phyloP scores from a whole-genome alignment of 768 basidiomycete genomes.

The Panellus pusillus region DNA sequence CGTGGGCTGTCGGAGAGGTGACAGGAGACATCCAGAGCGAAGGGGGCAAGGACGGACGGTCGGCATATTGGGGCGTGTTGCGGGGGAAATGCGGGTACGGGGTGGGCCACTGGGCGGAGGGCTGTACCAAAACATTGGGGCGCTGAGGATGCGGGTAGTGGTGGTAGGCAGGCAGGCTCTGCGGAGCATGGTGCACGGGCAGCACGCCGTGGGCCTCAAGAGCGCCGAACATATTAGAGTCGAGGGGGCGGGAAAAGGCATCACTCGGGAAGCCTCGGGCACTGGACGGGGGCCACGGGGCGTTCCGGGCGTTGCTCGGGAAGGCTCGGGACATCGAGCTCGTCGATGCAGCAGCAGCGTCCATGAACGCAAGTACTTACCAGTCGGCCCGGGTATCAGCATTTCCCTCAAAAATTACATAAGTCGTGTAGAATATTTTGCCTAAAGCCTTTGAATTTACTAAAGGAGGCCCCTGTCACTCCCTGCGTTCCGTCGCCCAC shows the following conservation, averaged over 20 bases:
- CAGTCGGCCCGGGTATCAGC: no score
- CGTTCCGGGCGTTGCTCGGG: neutral
- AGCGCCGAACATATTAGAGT: slow-evolving; percentile 59
- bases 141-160: slow-evolving; percentile 24
- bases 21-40: slow-evolving; percentile 85
- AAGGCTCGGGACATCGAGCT: no score
- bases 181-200: slow-evolving; percentile 29
- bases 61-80: slow-evolving; percentile 22
- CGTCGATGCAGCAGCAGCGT: no score
- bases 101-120: slow-evolving; percentile 19
- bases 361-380: no score
- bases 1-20: slow-evolving; percentile 43
- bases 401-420: no score
- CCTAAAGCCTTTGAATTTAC: no score
- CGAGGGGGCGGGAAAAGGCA: slow-evolving; percentile 57
- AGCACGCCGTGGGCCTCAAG: slow-evolving; percentile 63
- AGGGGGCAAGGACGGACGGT: slow-evolving; percentile 65
- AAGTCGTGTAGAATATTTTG: no score
- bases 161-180: slow-evolving; percentile 41
- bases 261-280: neutral
- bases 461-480: no score
- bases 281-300: neutral
- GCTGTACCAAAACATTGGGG: slow-evolving; percentile 21
- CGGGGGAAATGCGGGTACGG: slow-evolving; percentile 16
- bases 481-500: no score